A percentile compares a stretch with the other conserved stretches of the same genome.
phyloP scores from a whole-genome alignment of 2,329 filamentous ascomycete species.

The Coniochaeta sp. region DNA sequence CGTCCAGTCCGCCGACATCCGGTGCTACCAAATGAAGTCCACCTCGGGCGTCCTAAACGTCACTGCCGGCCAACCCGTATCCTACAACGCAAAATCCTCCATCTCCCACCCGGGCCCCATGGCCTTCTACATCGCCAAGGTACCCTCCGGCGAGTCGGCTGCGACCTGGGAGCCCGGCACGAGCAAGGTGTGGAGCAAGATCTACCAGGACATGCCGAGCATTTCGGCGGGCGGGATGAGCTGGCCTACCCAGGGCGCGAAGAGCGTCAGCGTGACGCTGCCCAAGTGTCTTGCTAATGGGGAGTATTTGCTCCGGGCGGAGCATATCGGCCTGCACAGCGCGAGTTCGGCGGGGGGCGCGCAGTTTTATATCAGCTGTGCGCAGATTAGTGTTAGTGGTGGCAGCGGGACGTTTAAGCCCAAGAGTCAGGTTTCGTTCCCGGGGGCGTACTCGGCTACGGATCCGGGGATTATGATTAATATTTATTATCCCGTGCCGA shows the following conservation, averaged over 20 bases:
- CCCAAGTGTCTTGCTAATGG: conserved; percentile 37
- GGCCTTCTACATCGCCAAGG: conserved; percentile 32
- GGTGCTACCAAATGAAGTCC: conserved; percentile 39
- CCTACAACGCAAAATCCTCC: conserved; percentile 33
- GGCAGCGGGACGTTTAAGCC: conserved; percentile 30
- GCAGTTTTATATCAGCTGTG: conserved; percentile 38
- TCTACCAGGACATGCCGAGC: conserved; percentile 32
- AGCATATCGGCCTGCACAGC: conserved; percentile 40
- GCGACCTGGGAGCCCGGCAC: conserved; percentile 27
- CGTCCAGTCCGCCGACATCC: conserved; percentile 38
- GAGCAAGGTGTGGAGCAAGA: conserved; percentile 34
- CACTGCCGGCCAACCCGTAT: conserved; percentile 34
- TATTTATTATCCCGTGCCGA: conserved; percentile 34
- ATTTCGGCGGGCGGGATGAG: conserved; percentile 26
- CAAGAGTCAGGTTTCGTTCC: conserved; percentile 29
- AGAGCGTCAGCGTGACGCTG: conserved; percentile 30
- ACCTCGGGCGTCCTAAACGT: conserved; percentile 33
- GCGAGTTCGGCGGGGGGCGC: conserved; percentile 32
- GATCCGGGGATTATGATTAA: conserved; percentile 36
- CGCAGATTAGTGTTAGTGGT: conserved; percentile 33
- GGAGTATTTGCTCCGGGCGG: conserved; percentile 40
- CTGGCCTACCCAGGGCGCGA: conserved; percentile 30
- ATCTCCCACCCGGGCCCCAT: conserved; percentile 35
- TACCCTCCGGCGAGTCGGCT: conserved; percentile 27
- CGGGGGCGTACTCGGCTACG: conserved; percentile 30